Base-by-base conservation (phyloP, 176 grass and related monocot genomes). In the Zizania latifolia region DNA sequence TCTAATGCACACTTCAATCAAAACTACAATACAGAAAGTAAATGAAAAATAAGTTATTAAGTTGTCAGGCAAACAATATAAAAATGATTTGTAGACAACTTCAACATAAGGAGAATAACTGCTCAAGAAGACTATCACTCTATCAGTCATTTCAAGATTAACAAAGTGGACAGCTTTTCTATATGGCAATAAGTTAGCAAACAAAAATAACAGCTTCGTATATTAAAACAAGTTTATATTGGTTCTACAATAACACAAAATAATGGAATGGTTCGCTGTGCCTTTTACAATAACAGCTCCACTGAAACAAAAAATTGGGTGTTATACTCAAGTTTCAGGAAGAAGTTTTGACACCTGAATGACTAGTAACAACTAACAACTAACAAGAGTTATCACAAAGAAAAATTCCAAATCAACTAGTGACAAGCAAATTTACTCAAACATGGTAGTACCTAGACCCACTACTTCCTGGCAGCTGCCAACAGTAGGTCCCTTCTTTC, bases 101-200 rank as follows among this genome's bases (percentile, higher is more conserved):
- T 11, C 13, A 6, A 65, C 5, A 83, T 67, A 22, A 62, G 23
- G 59, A 72, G 23, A 54, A 30, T 12, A 57, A 16, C 16, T 58
- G 22, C 21, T 82, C 13, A 9, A 35, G 45, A 28, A 71, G 2
- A 71, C 3, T 72, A 58, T 3, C 21, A 48, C 13, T 54, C n/a
- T n/a, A n/a, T n/a, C n/a, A n/a, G n/a, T n/a, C 53, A 85, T 85
- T 65, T 66, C n/a, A 15, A 58, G 60, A 78, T 26, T 59, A 65
- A 17, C 29, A 30, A 65, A 66, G 51, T 3, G 38, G 23, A 2
- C 53, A 15, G 9, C 1, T 51, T 21, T 38, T 38, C 48, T 53
- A 19, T 23, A 5, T 9, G 62, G 32, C 45, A 66, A 78, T 66
- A 66, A 78, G 36, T 23, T 54, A 78, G 15, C 8, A 65, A 65